Base-by-base conservation (phyloP, 2,329 filamentous ascomycete genomes). In the Gnomoniopsis sp. region DNA sequence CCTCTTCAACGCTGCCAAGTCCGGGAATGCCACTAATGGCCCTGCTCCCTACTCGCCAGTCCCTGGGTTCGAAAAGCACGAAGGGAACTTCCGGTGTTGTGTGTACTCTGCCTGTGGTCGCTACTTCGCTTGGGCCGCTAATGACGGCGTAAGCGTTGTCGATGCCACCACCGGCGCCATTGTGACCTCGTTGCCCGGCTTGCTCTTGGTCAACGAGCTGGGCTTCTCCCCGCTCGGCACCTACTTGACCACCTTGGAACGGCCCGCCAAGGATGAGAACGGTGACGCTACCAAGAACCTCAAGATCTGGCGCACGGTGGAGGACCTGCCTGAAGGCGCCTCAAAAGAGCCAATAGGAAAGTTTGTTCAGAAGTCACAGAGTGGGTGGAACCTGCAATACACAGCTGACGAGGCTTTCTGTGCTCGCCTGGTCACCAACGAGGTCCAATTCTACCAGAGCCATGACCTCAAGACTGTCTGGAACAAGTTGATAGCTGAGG, bases 361-460 rank as follows among this genome's bases (percentile, higher is more conserved):
- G 69, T 99, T 96, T 72, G 95, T 99, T 65, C 95, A 99, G 76
- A 97, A 97, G 81, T 89, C 87, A 65, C 91, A 96, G 79, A 91
- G 89, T 49, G 91, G 93, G 69, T 98, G 93, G 93, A 98, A 97
- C 72, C 81, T 99, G 71, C 93, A 98, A 77, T 99, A 98, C 76
- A 96, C 93, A 33, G 84, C 86, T 60, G 95, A 99, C 71, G 95
- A 99, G 81, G 85, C 87, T 72, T 93, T 91, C 74, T 98, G 93
- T 74, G 95, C 93, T 65, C 91, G 95, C 66, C 83, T 88, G 63
- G 93, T 98, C 68, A 97, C 91, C 74, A 99, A 99, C 73, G 93
- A 98, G 80, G 90, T 99, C 58, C 95, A 98, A 69, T 96, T 99
- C 75, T 98, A 93, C 79, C 85, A 96, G 75, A 95, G 91, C 72